Percentiles rank a stretch among this genome's conserved stretches.
These are phyloP conservation scores for Pseudogymnoascus sp. DNA, from an alignment of 2,329 filamentous ascomycete species.

Conservation along the genomic window DNA sequence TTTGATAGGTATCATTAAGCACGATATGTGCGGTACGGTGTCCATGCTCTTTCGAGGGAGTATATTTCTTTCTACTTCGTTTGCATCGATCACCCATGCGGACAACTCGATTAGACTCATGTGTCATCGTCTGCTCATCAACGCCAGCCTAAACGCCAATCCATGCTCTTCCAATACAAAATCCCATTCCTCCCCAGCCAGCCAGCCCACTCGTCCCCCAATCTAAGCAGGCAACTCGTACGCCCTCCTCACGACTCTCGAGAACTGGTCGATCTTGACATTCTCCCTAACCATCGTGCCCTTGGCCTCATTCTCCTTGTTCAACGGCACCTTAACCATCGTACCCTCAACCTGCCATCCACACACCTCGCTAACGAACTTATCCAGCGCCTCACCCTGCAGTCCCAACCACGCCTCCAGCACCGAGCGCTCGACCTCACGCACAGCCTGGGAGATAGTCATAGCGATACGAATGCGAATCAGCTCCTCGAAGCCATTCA, in stretches of 20 bases:
- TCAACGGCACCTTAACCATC: conserved; percentile 71
- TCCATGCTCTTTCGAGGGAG: conserved; percentile 7
- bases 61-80: conserved; percentile 7
- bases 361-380: conserved; percentile 77
- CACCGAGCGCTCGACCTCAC: conserved; percentile 59
- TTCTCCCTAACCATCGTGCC: conserved; percentile 93
- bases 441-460: conserved; percentile 72
- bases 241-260: conserved; percentile 68
- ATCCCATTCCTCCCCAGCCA: background rate
- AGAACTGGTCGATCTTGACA: conserved; percentile 82
- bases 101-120: conserved; percentile 5
- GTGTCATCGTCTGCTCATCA: conserved; percentile 3
- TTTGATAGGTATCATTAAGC: background rate
- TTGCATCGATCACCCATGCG: conserved; percentile 7
- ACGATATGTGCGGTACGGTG: background rate
- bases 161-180: conserved; percentile 8
- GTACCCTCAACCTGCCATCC: conserved; percentile 67
- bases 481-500: conserved; percentile 88
- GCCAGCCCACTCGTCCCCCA: conserved; percentile 27
- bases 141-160: conserved; percentile 5
- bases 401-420: conserved; percentile 71
- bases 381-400: conserved; percentile 56
- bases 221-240: conserved; percentile 71
- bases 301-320: conserved; percentile 96
- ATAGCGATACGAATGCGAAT: conserved; percentile 84